Percentiles rank a stretch among this genome's conserved stretches.
Evolutionary conservation across 2,329 filamentous ascomycete species (phyloP).

Genomic region (Ilyonectria robusta): DNA sequence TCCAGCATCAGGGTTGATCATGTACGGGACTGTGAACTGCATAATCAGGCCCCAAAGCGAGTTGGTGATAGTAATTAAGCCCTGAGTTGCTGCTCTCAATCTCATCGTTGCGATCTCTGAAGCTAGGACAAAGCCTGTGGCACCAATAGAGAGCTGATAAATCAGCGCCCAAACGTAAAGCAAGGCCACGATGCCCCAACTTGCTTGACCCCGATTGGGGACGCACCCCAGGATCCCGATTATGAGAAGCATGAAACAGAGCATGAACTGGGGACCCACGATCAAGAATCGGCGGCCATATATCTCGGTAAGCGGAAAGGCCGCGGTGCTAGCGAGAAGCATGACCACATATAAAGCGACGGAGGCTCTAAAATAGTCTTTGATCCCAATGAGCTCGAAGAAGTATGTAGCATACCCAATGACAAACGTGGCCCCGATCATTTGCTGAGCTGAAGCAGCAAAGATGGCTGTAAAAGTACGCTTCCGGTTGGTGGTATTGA

Average conservation of each 20-base stretch:
- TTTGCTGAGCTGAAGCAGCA: conserved; percentile 50
- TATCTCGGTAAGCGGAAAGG: conserved; percentile 53
- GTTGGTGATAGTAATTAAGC: conserved; percentile 49
- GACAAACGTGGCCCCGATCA: conserved; percentile 55
- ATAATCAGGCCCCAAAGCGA: conserved; percentile 49
- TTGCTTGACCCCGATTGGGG: conserved; percentile 38
- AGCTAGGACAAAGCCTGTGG: conserved; percentile 54
- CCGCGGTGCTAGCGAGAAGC: conserved; percentile 49
- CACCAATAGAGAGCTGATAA: conserved; percentile 55
- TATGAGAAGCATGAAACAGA: conserved; percentile 46
- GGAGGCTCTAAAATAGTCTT: conserved; percentile 51
- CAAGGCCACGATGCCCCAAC: conserved; percentile 48
- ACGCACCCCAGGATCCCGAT: conserved; percentile 52
- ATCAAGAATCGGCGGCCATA: conserved; percentile 51
- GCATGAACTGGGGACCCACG: conserved; percentile 44
- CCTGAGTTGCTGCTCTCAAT: conserved; percentile 50
- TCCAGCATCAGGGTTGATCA: conserved; percentile 50
- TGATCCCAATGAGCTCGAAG: conserved; percentile 50
- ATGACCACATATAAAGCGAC: conserved; percentile 54
- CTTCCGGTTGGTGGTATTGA: conserved; percentile 48
- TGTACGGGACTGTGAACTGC: conserved; percentile 53
- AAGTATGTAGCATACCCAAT: conserved; percentile 55
- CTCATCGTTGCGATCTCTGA: conserved; percentile 53
- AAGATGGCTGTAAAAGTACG: conserved; percentile 54
- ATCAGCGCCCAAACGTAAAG: conserved; percentile 53